These are phyloP conservation scores for Paradendryphiella salina DNA, from an alignment of 2,329 filamentous ascomycete species.

Conservation along the genomic window DNA sequence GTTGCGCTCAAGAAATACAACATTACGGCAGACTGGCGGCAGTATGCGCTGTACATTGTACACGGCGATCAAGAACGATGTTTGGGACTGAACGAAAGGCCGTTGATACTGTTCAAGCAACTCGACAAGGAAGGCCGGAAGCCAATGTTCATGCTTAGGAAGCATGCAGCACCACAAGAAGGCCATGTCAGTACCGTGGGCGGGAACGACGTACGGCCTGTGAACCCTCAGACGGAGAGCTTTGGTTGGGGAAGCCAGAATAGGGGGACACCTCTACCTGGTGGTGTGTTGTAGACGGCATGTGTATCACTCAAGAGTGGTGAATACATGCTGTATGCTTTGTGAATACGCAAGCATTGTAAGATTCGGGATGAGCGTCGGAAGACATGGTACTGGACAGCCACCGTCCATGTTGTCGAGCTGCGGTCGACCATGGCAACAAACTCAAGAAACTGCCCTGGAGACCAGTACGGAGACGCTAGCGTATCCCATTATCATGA, in stretches of 20 bases:
- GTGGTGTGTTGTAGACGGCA: conserved; percentile 25
- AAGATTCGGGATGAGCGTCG: conserved; percentile 1
- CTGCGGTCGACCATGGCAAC: not conserved
- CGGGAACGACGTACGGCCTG: conserved; percentile 39
- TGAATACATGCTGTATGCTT: not conserved
- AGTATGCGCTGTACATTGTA: conserved; percentile 97
- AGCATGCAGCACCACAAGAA: conserved; percentile 60
- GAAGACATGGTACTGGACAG: not conserved
- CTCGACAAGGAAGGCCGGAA: conserved; percentile 96
- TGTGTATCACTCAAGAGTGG: not conserved
- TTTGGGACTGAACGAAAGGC: conserved; percentile 87
- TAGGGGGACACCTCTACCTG: conserved; percentile 31
- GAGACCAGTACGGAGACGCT: not conserved
- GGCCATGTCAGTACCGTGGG: conserved; percentile 50
- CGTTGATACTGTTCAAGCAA: conserved; percentile 94
- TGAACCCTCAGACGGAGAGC: conserved; percentile 23
- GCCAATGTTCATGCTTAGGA: conserved; percentile 97
- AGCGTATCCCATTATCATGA: conserved; percentile 1
- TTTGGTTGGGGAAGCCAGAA: conserved; percentile 33
- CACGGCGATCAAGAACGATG: conserved; percentile 98
- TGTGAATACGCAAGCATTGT: conserved; percentile 4
- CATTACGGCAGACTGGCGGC: conserved; percentile 95
- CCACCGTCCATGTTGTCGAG: not conserved
- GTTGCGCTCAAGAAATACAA: conserved; percentile 97
- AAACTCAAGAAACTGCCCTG: not conserved